Conservation (phyloP, 441 rosid species). For the Croton laevigatus region DNA sequence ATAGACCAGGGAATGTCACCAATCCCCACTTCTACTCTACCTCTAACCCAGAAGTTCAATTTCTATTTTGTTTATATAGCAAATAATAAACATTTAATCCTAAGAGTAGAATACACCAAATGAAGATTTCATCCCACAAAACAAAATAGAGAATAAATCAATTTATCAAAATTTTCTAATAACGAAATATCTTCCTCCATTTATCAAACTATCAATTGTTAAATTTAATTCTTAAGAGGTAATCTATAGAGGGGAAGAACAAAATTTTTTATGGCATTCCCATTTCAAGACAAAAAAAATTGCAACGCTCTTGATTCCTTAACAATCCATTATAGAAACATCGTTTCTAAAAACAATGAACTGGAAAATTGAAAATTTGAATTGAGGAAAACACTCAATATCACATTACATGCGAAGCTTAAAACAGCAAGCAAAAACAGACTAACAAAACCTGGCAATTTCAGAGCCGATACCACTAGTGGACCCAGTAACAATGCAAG, state of each 20-base stretch:
- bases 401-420: not conserved
- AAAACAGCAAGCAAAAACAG: not conserved
- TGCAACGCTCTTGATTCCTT: too few relatives aligned
- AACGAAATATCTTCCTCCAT: not conserved
- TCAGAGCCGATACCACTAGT: conserved; percentile 96
- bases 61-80: not conserved
- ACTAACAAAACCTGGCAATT: conserved; percentile 56
- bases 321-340: too few relatives aligned
- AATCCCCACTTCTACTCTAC: not conserved
- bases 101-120: not conserved
- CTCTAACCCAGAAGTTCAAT: not conserved
- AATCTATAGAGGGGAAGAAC: not conserved
- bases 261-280: not conserved
- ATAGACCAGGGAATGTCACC: not conserved
- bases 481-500: conserved; percentile 90
- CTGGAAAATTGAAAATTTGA: too few relatives aligned
- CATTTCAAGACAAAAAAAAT: too few relatives aligned
- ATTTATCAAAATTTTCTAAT: not conserved
- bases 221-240: not conserved
- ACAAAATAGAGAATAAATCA: not conserved
- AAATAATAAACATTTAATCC: not conserved
- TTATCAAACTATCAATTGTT: not conserved
- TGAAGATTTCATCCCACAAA: not conserved
- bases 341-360: too few relatives aligned
- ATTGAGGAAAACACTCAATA: too few relatives aligned